Base-by-base conservation (phyloP, 306 rosid species). In the Prunus mira region DNA sequence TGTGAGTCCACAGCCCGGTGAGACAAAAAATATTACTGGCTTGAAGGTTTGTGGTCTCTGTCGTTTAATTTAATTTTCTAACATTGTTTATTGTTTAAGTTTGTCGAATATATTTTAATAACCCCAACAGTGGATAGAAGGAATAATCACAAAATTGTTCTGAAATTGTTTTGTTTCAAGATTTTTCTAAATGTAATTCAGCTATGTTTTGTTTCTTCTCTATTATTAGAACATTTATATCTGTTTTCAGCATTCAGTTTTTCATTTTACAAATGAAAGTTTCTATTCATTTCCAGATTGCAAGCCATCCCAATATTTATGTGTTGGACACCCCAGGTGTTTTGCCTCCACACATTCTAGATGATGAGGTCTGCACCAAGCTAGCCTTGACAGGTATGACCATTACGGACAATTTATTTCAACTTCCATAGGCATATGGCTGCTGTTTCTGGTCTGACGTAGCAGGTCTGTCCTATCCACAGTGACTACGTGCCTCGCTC, bases 291-390 rank as follows among this genome's bases (percentile, higher is more conserved):
- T 86, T 56, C 12, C 93, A 93, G 98, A 88, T 93, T 69, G 98
- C 85, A 78, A 93, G 98, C 80, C 97, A 91, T 86, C 98, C 97
- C 89, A 93, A 87, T 86, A 76, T 91, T 14, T 93, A 88, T 67
- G 90, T 91, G 46, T 75, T 93, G 87, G 98, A 93, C 84, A 85
- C 98, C 69, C 98, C 98, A 25, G 92, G 93, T 67, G 71, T 93
- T 79, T 87, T 91, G 82, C 88, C 94, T 66, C 90, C 86, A 11
- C 69, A 83, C 76, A 83, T 88, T 86, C 84, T 81, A 30, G 88
- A 90, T 79, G 56, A 41, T 57, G 93, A 86, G 75, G 76, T 86
- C 75, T 84, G 84, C 79, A 81, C 87, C 69, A 91, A 91, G 84
- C 86, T 93, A 81, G 83, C 90, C 69, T 90, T 93, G 85, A 88